Conservation (phyloP, 805 yeast genomes). For the Sugiyamaella marilandica region DNA sequence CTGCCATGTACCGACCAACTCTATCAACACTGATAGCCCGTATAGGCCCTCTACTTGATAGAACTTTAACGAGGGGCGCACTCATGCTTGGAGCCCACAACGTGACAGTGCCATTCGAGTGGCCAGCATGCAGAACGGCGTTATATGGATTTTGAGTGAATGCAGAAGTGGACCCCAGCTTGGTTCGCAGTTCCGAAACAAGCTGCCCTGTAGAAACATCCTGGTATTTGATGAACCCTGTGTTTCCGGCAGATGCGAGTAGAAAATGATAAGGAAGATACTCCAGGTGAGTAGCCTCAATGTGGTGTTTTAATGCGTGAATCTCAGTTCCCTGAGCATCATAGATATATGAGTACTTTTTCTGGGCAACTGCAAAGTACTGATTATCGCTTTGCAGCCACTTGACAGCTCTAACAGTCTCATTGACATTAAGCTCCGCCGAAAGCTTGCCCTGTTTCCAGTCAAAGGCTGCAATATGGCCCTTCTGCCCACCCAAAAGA, state of each 20-base stretch:
- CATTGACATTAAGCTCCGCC: conserved; percentile 80
- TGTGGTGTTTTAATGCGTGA: conserved; percentile 85
- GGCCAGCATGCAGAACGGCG: conserved; percentile 92
- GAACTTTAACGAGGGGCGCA: conserved; percentile 77
- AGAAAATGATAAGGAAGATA: conserved; percentile 91
- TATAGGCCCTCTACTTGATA: conserved; percentile 81
- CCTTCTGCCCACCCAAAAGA: conserved; percentile 81
- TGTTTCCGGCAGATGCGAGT: conserved; percentile 80
- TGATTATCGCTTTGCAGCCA: conserved; percentile 82
- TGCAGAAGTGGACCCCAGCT: conserved; percentile 82
- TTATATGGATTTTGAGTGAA: conserved; percentile 94
- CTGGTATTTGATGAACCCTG: conserved; percentile 86
- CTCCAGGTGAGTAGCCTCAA: conserved; percentile 76
- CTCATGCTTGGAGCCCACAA: conserved; percentile 91
- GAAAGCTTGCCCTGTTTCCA: conserved; percentile 84
- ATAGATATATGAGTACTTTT: conserved; percentile 86
- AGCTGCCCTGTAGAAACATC: conserved; percentile 90
- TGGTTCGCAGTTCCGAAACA: conserved; percentile 79
- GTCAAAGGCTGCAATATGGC: conserved; percentile 93
- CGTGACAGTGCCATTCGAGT: conserved; percentile 85
- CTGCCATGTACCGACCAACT: conserved; percentile 91
- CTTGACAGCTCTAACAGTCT: conserved; percentile 86
- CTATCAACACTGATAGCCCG: conserved; percentile 81
- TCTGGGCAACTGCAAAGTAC: conserved; percentile 94
- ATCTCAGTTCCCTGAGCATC: conserved; percentile 88